Conservation (phyloP, 768 basidiomycete genomes). For the Rubroboletus pulcherrimus region DNA sequence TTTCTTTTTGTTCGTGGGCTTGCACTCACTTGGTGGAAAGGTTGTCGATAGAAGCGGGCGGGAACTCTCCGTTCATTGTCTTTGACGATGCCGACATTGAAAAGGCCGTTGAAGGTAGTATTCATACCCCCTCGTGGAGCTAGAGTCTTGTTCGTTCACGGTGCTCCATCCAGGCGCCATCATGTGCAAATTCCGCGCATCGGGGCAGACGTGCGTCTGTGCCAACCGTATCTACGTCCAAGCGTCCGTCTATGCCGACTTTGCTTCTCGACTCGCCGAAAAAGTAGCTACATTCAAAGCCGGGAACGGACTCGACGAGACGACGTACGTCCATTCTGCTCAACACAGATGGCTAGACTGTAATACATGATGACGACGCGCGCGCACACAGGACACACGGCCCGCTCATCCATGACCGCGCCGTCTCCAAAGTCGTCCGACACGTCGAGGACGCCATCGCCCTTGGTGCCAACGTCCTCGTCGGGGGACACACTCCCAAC, state of each 20-base stretch:
- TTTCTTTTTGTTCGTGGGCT: not conserved
- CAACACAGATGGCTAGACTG: not conserved
- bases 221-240: conserved; percentile 94
- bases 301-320: conserved; percentile 80
- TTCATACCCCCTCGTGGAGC: not conserved
- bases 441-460: conserved; percentile 88
- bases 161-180: conserved; percentile 50
- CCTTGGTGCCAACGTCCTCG: conserved; percentile 81
- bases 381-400: conserved; percentile 72
- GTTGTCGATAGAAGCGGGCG: conserved; percentile 83
- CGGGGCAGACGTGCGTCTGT: conserved; percentile 84
- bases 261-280: conserved; percentile 81
- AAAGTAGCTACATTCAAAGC: conserved; percentile 80
- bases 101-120: conserved; percentile 77
- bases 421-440: conserved; percentile 76
- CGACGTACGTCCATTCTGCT: conserved; percentile 50
- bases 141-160: not conserved
- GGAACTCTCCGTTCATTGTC: conserved; percentile 95
- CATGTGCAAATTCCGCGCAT: conserved; percentile 72
- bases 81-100: conserved; percentile 96
- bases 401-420: conserved; percentile 85
- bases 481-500: conserved; percentile 76
- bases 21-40: conserved; percentile 25
- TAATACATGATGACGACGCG: not conserved
- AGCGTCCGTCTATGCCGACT: conserved; percentile 86